A percentile compares a stretch with the other conserved stretches of the same genome.
phyloP scores from a whole-genome alignment of 2,329 filamentous ascomycete species.

The Claviceps paspali region DNA sequence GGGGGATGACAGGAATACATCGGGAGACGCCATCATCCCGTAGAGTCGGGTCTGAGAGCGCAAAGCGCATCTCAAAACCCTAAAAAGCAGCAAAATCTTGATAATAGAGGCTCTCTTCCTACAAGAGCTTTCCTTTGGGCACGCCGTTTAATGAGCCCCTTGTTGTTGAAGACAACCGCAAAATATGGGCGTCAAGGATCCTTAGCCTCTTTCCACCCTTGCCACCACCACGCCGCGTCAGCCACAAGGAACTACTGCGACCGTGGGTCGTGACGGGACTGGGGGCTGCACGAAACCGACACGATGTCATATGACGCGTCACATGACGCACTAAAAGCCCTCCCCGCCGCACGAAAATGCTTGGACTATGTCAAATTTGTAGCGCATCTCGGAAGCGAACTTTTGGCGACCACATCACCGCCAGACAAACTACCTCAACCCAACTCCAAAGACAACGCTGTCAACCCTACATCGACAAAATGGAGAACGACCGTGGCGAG shows the following conservation, averaged over 20 bases:
- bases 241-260: neutral
- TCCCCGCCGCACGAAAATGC: conserved; percentile 22
- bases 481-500: conserved; percentile 99
- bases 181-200: neutral
- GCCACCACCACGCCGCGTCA: neutral
- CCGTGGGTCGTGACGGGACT: neutral
- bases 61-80: conserved; percentile 28
- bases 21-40: conserved; percentile 19
- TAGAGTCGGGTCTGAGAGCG: conserved; percentile 21
- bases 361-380: conserved; percentile 19
- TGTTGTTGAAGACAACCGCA: neutral
- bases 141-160: neutral
- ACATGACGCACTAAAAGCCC: conserved; percentile 22
- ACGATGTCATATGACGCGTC: conserved; percentile 20
- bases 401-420: conserved; percentile 16
- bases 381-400: conserved; percentile 14
- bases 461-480: conserved; percentile 39
- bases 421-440: conserved; percentile 11
- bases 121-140: neutral
- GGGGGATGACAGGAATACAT: conserved; percentile 17
- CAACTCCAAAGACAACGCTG: conserved; percentile 13
- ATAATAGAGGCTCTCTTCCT: neutral
- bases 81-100: conserved; percentile 16
- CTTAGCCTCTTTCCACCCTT: neutral
- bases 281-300: conserved; percentile 12